Evolutionary conservation across 768 basidiomycete species (phyloP), one percentile per base, ranked within the genome.

Genomic region (Pleurotus citrinopileatus): DNA sequence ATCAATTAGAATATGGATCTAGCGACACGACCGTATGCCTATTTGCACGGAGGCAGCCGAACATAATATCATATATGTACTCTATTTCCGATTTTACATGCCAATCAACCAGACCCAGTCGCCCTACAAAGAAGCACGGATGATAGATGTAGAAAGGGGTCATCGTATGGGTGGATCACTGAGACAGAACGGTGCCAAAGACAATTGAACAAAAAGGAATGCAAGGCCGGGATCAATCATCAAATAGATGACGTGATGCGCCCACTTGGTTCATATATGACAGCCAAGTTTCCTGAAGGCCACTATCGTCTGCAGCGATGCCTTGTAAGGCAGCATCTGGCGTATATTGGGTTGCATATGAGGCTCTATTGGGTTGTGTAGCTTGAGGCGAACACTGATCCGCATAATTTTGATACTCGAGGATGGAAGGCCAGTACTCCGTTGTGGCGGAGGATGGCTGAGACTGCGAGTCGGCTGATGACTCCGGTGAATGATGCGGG

Each of bases 251-350:
- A 27, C 73, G 72, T 29, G 75, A 74, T 12, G 74, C 71, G 44
- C 72, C 73, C 60, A 77, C 77, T 72, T 77, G 22, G 55, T 78
- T 74, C 74, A 86, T 81, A 69, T 85, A 89, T 54, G 79, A 74
- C 63, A 79, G 77, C 86, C 86, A 89, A 8, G 85, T 86, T 67
- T 87, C 86, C 66, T 83, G 81, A 53, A 86, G 59, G 43, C 78
- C 74, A 46, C 72, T 70, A 62, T 83, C 82, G 51, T 82, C 81
- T 26, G 77, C 77, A 7, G 76, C 77, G 50, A 79, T 75, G 0
- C 76, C 78, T 12, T 69, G 67, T 59, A 78, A 61, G 9, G 74
- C 77, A 37, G 63, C 72, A 15, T 73, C 73, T 3, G 78, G 78
- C 0, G 80, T 75, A 57, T 82, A 81, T 29, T 75, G 73, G 45